phyloP scores from a whole-genome alignment of 371 early-diverging fungal genomes.

The Smittium culicis region DNA sequence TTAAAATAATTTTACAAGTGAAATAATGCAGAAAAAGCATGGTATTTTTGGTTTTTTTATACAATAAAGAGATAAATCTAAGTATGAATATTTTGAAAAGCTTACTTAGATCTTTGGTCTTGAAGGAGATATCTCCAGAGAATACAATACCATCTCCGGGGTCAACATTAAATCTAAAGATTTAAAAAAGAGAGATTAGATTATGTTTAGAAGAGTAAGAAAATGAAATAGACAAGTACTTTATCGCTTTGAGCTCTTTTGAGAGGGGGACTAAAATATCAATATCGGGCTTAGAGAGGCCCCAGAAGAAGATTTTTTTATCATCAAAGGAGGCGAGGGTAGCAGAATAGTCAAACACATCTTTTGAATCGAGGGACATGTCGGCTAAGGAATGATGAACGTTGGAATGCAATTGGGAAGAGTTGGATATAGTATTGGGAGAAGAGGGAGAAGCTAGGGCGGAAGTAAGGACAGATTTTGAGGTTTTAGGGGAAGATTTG shows the following conservation, averaged over 20 bases:
- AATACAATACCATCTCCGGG: constrained; percentile 3
- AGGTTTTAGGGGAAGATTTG: not conserved
- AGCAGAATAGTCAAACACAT: not conserved
- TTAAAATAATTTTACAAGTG: not conserved
- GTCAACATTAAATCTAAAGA: constrained; percentile 7
- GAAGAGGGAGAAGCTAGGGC: not conserved
- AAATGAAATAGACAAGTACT: too few species aligned
- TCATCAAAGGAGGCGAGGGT: not conserved
- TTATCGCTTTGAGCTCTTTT: constrained; percentile 7
- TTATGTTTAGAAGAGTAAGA: not conserved
- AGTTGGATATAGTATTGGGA: not conserved
- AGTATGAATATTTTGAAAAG: not conserved
- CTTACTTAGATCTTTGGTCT: not conserved
- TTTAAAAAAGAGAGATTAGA: not conserved
- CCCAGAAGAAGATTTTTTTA: constrained; percentile 8
- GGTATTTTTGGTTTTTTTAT: not conserved
- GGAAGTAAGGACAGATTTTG: not conserved
- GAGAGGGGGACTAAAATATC: not conserved
- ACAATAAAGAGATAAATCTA: too few species aligned
- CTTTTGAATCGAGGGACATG: not conserved
- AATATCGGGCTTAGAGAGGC: not conserved
- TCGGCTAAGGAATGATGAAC: not conserved
- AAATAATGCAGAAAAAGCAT: constrained; percentile 1
- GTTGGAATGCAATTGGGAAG: not conserved
- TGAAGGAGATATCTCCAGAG: constrained; percentile 7